Evolutionary conservation across 768 basidiomycete species (phyloP), one percentile per base, ranked within the genome.

Genomic region (Albatrellus ellisii): DNA sequence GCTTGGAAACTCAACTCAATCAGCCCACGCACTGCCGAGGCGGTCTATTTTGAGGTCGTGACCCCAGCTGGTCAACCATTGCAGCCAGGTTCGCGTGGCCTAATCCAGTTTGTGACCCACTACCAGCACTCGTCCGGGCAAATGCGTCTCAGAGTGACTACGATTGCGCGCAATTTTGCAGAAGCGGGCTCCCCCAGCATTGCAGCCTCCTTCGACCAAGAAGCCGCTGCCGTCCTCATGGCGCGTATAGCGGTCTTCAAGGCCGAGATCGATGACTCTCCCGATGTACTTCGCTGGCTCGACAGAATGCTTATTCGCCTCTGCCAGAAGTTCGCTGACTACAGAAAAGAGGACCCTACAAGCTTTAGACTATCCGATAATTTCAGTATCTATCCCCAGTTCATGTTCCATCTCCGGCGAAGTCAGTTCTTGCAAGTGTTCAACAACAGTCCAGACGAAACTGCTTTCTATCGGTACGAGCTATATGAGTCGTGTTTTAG

Each of bases 401-500:
- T 99, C 69, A 99, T 98, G 95, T 99, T 98, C 79, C 95, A 99
- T 63, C 62, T 99, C 47, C 73, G 94, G 45, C 69, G 95, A 59
- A 90, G 87, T 71, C 94, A 98, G 64, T 98, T 99, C 69, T 68
- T 99, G 59, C 95, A 99, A 63, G 92, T 98, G 42, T 98, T 98
- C 65, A 98, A 98, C 63, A 99, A 97, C 69, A 92, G 89, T 70
- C 95, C 95, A 6, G 95, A 99, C 59, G 95, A 99, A 67, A 97
- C 92, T 15, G 95, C 92, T 11, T 98, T 94, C 70, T 98, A 97
- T 62, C 73, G 92, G 90, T 81, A 12, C 28, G 20, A n/a, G 26
- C n/a, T n/a, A 18, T 24, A 20, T 14, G 18, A 27, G 18, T 27
- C 15, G 1, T 18, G 4, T 17, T 6, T 12, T 8, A 14, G 29